phyloP scores from a whole-genome alignment of 2,329 filamentous ascomycete species.

The Fusarium sp. region DNA sequence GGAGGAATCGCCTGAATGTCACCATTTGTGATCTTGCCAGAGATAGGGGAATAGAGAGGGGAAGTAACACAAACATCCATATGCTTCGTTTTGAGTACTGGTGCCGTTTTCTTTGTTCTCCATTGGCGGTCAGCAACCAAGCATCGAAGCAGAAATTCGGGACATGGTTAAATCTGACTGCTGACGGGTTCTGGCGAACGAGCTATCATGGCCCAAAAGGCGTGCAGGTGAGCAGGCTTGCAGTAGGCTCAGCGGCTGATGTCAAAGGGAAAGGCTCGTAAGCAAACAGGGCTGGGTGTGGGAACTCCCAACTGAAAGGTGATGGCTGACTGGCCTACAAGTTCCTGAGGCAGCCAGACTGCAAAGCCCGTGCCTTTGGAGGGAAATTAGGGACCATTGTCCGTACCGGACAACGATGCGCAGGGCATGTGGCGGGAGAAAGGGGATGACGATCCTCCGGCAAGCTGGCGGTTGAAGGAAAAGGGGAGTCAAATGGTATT shows the following conservation, averaged over 20 bases:
- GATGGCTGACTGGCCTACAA: constrained; percentile 22
- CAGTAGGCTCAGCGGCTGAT: constrained; percentile 36
- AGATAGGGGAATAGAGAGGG: neutral
- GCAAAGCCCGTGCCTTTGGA: constrained; percentile 22
- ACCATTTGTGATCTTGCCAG: neutral
- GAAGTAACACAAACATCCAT: constrained; percentile 8
- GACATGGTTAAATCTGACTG: constrained; percentile 38
- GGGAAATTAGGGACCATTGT: constrained; percentile 34
- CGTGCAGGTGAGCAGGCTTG: constrained; percentile 30
- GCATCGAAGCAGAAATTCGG: constrained; percentile 3
- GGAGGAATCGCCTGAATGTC: constrained; percentile 24
- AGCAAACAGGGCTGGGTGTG: constrained; percentile 38
- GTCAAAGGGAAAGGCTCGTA: constrained; percentile 36
- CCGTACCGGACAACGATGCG: constrained; percentile 19
- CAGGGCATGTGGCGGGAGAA: constrained; percentile 18
- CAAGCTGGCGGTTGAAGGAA: constrained; percentile 9
- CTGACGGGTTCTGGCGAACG: constrained; percentile 7
- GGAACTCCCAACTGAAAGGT: constrained; percentile 16
- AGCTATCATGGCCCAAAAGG: constrained; percentile 14
- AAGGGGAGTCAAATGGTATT: constrained; percentile 14
- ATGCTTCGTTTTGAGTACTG: neutral
- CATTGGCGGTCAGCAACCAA: constrained; percentile 33
- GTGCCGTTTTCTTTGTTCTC: neutral
- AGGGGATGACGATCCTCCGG: constrained; percentile 27
- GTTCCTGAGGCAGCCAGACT: constrained; percentile 12